Percentiles rank a stretch among this genome's conserved stretches.
Conservation (phyloP, 768 basidiomycete species). For the Termitomyces sp. region DNA sequence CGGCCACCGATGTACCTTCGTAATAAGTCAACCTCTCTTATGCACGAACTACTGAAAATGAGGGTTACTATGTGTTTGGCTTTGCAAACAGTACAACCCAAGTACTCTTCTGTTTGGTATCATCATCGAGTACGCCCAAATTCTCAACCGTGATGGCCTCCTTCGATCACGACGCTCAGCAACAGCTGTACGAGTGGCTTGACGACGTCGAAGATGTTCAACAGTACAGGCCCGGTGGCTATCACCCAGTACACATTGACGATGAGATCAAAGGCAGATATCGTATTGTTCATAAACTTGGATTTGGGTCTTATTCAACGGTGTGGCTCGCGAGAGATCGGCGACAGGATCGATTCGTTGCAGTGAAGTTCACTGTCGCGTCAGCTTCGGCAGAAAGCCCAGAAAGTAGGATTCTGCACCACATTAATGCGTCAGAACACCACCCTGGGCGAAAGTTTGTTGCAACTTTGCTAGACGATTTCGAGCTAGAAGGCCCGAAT, state of each 20-base stretch:
- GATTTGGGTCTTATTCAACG: constrained; percentile 44
- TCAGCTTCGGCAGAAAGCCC: constrained; percentile 26
- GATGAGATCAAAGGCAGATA: constrained; percentile 40
- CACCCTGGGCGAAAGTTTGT: constrained; percentile 31
- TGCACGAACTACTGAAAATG: too few species aligned
- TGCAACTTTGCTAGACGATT: too few species aligned
- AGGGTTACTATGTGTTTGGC: too few species aligned
- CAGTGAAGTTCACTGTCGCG: too few species aligned
- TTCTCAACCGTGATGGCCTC: too few species aligned
- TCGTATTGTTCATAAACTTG: constrained; percentile 48
- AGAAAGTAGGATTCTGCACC: neutral
- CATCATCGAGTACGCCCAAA: too few species aligned
- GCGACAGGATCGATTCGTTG: constrained; percentile 32
- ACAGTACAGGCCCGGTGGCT: constrained; percentile 28
- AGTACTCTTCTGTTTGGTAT: too few species aligned
- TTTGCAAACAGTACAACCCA: too few species aligned
- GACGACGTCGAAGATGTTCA: constrained; percentile 6
- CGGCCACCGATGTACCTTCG: too few species aligned
- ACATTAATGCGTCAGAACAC: neutral
- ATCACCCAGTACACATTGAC: constrained; percentile 34
- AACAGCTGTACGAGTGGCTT: neutral
- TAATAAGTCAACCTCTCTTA: too few species aligned
- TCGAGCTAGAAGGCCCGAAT: too few species aligned
- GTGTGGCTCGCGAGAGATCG: constrained; percentile 37
- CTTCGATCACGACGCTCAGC: too few species aligned